Evolutionary conservation across 345 rosid genomes (phyloP).

Genomic region (Excoecaria cochinchinensis): DNA sequence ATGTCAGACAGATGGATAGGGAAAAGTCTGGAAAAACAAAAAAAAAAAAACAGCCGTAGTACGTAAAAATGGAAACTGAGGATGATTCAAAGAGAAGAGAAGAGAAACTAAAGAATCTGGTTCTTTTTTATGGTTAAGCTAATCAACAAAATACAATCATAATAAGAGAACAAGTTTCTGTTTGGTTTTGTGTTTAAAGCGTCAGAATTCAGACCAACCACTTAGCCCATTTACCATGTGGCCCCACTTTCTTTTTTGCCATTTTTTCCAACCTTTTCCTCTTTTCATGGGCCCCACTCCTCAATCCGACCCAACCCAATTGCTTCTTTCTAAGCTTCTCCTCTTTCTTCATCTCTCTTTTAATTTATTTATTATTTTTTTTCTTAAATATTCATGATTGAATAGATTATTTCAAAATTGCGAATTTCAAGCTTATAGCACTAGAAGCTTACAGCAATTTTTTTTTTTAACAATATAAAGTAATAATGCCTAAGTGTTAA

Average conservation of each 20-base stretch:
- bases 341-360: no score
- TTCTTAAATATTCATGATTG: no score
- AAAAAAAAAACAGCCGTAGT: constrained; percentile 17
- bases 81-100: background rate
- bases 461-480: no score
- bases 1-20: constrained; percentile 24
- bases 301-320: no score
- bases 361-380: no score
- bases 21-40: background rate
- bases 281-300: constrained; percentile 23
- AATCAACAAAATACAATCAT: constrained; percentile 23
- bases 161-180: constrained; percentile 12
- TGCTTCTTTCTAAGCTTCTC: no score
- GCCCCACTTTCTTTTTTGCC: constrained; percentile 18
- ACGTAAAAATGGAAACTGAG: background rate
- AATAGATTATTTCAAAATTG: no score
- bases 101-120: background rate
- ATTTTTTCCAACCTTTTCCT: background rate
- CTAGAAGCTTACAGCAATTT: no score
- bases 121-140: background rate
- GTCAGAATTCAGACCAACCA: background rate
- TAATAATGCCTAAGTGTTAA: no score
- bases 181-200: constrained; percentile 22
- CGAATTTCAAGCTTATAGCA: no score
- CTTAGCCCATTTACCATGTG: constrained; percentile 10